phyloP scores from a whole-genome alignment of 192 early-diverging fungal species.

The Coemansia biformis region DNA sequence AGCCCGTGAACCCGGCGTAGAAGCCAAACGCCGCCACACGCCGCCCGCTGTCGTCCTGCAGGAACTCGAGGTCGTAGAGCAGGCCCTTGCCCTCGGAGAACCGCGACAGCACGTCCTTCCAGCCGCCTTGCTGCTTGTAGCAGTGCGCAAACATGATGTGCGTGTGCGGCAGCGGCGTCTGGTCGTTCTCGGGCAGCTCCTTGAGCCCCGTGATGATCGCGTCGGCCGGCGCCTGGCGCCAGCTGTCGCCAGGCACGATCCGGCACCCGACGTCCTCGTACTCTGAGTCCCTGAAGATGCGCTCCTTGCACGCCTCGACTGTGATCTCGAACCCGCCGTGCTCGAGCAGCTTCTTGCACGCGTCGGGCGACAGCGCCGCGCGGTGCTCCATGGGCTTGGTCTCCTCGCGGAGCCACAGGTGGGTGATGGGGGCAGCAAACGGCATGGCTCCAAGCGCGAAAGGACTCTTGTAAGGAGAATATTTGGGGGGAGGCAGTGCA shows the following conservation, averaged over 20 bases:
- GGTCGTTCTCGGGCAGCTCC: conserved; percentile 93
- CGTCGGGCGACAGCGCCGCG: conserved; percentile 82
- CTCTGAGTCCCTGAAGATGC: conserved; percentile 88
- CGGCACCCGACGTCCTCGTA: conserved; percentile 79
- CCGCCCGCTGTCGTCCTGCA: conserved; percentile 74
- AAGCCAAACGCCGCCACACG: conserved; percentile 97
- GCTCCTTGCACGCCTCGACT: conserved; percentile 73
- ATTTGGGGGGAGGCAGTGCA: too few species aligned
- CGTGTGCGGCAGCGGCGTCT: conserved; percentile 78
- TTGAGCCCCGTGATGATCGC: conserved; percentile 96
- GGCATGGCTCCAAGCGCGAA: too few species aligned
- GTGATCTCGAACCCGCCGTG: conserved; percentile 75
- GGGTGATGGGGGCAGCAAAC: conserved; percentile 26
- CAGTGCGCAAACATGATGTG: conserved; percentile 99
- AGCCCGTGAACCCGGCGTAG: conserved; percentile 93
- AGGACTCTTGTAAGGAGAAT: too few species aligned
- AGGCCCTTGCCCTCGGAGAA: conserved; percentile 82
- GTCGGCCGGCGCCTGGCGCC: conserved; percentile 79
- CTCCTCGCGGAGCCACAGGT: conserved; percentile 94
- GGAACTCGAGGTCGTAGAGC: conserved; percentile 92
- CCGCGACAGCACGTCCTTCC: conserved; percentile 80
- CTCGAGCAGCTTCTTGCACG: conserved; percentile 71
- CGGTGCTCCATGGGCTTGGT: conserved; percentile 96
- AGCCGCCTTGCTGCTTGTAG: conserved; percentile 93
- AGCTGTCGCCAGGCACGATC: conserved; percentile 71